Evolutionary conservation across 768 basidiomycete species (phyloP).

Genomic region (Serendipita indica): DNA sequence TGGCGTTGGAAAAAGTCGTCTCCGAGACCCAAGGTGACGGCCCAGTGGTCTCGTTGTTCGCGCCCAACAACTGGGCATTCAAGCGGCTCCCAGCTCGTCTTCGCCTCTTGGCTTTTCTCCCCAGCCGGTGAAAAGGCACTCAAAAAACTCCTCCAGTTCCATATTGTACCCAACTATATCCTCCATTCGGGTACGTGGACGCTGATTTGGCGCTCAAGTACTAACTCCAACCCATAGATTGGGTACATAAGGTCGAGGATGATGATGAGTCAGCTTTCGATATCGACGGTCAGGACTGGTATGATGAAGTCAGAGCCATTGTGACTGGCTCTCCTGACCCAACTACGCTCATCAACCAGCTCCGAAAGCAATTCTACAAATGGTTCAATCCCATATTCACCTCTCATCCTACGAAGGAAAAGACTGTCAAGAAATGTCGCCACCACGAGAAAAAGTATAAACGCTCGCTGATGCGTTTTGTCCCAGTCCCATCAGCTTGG

Average conservation of each 20-base stretch:
- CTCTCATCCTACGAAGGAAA: no score
- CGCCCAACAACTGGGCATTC: slow-evolving; percentile 24
- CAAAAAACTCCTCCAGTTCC: slow-evolving; percentile 42
- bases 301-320: background rate
- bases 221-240: slow-evolving; percentile 17
- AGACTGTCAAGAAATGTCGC: no score
- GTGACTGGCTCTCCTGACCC: background rate
- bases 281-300: background rate
- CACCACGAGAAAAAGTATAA: no score
- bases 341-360: no score
- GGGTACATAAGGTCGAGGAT: slow-evolving; percentile 22
- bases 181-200: slow-evolving; percentile 35
- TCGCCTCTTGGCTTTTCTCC: slow-evolving; percentile 42
- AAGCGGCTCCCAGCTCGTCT: slow-evolving; percentile 35
- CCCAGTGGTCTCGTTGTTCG: slow-evolving; percentile 25
- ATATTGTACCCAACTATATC: slow-evolving; percentile 36
- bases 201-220: slow-evolving; percentile 14
- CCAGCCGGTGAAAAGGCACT: slow-evolving; percentile 38
- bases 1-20: slow-evolving; percentile 20
- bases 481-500: no score
- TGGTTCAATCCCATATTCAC: no score
- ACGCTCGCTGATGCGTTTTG: no score
- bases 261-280: background rate
- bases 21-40: slow-evolving; percentile 35
- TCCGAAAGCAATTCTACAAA: no score